Evolutionary conservation across 2,329 filamentous ascomycete species (phyloP), one percentile per base, ranked within the genome.

Genomic region (Metarhizium anisopliae): DNA sequence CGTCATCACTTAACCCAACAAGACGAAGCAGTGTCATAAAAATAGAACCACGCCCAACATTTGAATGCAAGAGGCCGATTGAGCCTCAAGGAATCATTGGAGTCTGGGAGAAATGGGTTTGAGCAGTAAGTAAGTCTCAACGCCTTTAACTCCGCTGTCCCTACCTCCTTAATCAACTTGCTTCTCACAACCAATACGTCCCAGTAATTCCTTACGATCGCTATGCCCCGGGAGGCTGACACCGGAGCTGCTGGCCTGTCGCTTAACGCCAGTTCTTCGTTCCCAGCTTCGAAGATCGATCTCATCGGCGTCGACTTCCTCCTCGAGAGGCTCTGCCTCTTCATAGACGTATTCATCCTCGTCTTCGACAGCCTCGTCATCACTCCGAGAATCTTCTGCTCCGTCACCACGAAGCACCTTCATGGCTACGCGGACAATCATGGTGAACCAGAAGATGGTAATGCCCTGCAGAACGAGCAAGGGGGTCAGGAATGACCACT

Each of bases 301-400:
- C 13, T 80, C 76, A 64, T 91, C 87, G 4, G 88, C 86, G 29
- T 85, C 86, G 0, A 91, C 86, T 67, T 91, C 88, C 68, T 90
- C 81, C 69, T 91, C 87, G 10, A 87, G 76, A 2, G 83, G 74
- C 59, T 76, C 71, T 2, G 76, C 77, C 64, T 81, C 77, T 63
- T 82, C 77, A 56, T 80, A 81, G 52, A 78, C 70, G 51, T 72
- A 78, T 58, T 81, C 77, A 14, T 77, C 75, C 51, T 79, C 75
- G 4, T 76, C 75, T n/a, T 80, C 78, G 18, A 80, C 79, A 47
- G 83, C 80, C 61, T 87, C 85, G 61, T 90, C 90, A 62, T 96
- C 93, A 60, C 90, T 95, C 56, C 94, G 84, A 32, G 84, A 81
- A 66, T 99, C 94, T 60, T 96, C 91, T 5, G 93, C 91, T 43